Percentiles rank a stretch among this genome's conserved stretches.
These are phyloP conservation scores for Neoconidiobolus thromboides DNA, from an alignment of 371 early-diverging fungal species.

Conservation along the genomic window DNA sequence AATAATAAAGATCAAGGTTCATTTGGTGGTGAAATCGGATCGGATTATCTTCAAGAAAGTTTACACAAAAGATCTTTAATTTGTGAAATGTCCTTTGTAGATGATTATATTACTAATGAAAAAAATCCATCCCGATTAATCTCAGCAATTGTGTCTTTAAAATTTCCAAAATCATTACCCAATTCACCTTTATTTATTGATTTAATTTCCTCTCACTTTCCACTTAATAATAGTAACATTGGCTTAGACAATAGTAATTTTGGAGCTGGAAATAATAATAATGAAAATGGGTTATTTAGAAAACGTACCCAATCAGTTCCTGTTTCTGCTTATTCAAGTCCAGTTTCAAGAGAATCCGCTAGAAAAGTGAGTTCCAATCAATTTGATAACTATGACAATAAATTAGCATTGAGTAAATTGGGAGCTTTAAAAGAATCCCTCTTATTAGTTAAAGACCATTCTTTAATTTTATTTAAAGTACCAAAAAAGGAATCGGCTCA, in stretches of 20 bases:
- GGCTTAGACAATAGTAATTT: neutral
- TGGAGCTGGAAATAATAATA: neutral
- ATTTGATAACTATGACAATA: neutral
- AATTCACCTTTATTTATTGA: slow-evolving; percentile 1
- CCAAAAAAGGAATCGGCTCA: too few species aligned
- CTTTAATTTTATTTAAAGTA: too few species aligned
- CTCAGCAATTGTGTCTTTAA: neutral
- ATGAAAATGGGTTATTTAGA: neutral
- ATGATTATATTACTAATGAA: neutral
- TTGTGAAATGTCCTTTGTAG: slow-evolving; percentile 1
- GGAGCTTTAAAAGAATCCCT: too few species aligned
- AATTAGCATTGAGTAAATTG: too few species aligned
- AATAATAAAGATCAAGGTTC: neutral
- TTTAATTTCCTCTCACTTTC: neutral
- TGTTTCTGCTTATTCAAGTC: neutral
- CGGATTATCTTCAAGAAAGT: neutral
- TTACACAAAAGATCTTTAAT: neutral
- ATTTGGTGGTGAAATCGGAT: neutral
- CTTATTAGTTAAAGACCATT: neutral
- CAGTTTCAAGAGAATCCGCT: neutral
- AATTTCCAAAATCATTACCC: neutral
- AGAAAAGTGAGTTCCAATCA: neutral
- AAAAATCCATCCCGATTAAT: neutral
- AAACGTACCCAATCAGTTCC: slow-evolving; percentile 4
- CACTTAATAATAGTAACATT: neutral